These are phyloP conservation scores for Sordariomycetes sp. DNA, from an alignment of 2,329 filamentous ascomycete species.

Conservation along the genomic window DNA sequence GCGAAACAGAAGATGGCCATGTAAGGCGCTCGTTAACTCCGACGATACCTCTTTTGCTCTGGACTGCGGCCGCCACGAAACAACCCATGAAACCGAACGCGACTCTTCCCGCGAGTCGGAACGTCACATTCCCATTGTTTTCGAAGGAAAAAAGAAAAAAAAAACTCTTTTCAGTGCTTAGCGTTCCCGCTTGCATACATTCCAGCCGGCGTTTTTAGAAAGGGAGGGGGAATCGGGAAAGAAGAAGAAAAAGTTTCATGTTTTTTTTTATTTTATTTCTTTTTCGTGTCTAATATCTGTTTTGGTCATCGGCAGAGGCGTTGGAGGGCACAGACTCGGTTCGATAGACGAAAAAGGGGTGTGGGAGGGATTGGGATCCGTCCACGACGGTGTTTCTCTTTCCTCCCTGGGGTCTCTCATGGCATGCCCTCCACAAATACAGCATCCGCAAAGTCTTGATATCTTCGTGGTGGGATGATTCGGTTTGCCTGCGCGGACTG, in stretches of 20 bases:
- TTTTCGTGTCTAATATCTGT: too few species aligned
- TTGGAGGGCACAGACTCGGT: background rate
- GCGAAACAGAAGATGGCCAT: slow-evolving; percentile 28
- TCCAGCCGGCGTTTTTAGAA: slow-evolving; percentile 2
- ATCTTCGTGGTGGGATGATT: too few species aligned
- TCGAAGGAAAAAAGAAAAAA: too few species aligned
- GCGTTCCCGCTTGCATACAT: slow-evolving; percentile 2
- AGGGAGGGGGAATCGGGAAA: background rate
- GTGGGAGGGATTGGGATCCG: too few species aligned
- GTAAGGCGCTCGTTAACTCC: background rate
- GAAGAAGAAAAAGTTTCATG: background rate
- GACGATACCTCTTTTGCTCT: background rate
- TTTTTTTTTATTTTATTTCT: background rate
- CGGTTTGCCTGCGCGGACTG: too few species aligned
- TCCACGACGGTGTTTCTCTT: background rate
- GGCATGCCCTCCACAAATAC: background rate
- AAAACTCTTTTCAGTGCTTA: background rate
- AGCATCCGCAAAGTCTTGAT: background rate
- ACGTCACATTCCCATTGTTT: background rate
- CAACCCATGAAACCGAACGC: too few species aligned
- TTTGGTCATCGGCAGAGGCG: background rate
- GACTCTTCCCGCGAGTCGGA: background rate
- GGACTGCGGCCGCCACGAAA: background rate
- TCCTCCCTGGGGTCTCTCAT: background rate
- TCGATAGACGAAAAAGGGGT: background rate